Percentiles rank a stretch among this genome's conserved stretches.
Conservation (phyloP, 495 filamentous ascomycete genomes). For the Bacidia gigantensis region DNA sequence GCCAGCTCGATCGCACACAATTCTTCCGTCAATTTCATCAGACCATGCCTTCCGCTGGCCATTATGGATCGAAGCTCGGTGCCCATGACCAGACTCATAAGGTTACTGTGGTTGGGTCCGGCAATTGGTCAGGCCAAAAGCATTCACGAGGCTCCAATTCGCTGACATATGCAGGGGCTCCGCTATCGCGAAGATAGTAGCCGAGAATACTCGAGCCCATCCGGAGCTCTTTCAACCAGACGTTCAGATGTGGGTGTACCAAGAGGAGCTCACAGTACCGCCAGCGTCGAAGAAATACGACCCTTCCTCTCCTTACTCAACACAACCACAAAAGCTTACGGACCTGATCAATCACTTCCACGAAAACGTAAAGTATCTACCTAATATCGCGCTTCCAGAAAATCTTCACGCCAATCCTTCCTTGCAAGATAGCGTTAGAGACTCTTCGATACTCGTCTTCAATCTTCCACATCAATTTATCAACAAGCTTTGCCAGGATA, state of each 20-base stretch:
- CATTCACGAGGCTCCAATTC: too few species aligned
- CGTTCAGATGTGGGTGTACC: constrained; percentile 96
- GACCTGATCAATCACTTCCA: constrained; percentile 79
- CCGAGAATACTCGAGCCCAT: constrained; percentile 73
- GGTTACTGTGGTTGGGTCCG: constrained; percentile 86
- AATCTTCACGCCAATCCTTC: constrained; percentile 89
- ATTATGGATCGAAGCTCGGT: constrained; percentile 32
- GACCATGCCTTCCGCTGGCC: too few species aligned
- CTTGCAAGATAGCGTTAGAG: constrained; percentile 63
- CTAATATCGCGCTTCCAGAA: constrained; percentile 62
- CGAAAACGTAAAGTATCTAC: constrained; percentile 97
- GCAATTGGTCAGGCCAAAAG: constrained; percentile 66
- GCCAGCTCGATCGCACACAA: background rate
- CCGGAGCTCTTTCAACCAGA: constrained; percentile 68
- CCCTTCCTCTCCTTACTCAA: constrained; percentile 36
- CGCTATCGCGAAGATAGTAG: constrained; percentile 91
- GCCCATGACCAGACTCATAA: constrained; percentile 63
- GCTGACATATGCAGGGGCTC: constrained; percentile 55
- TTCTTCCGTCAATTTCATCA: too few species aligned
- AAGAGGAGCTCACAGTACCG: constrained; percentile 70
- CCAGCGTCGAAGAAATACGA: constrained; percentile 48
- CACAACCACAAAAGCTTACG: constrained; percentile 70
- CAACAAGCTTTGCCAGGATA: constrained; percentile 64
- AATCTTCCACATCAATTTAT: constrained; percentile 99
- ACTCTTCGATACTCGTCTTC: constrained; percentile 82